Base-by-base conservation (phyloP, 768 basidiomycete species). In the Podaxis carcinomalis region DNA sequence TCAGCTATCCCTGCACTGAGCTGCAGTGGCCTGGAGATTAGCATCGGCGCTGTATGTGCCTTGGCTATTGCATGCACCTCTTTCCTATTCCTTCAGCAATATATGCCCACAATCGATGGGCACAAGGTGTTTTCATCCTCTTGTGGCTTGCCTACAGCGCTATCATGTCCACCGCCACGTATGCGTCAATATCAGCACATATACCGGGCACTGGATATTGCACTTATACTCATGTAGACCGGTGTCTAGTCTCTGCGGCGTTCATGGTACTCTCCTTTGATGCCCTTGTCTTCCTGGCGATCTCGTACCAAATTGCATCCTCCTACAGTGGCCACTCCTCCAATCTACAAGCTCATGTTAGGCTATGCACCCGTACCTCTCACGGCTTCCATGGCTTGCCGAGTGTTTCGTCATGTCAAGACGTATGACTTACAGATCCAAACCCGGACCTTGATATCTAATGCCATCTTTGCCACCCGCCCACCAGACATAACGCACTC, bases 161-260 rank as follows among this genome's bases (percentile, higher is more conserved):
- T 6, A 60, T 63, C 7, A 64, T 69, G n/a, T 4, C 73, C 4
- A 67, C 71, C 0, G 64, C 72, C 4, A 68, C 69, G 7, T 61
- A 71, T 7, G 68, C 67, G 4, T 44, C 13, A 53, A 69, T 23
- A 62, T 61, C 19, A 66, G 61, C 1, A 58, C 32, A 6, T 65
- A 70, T 49, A 65, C 77, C 72, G 3, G 66, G 69, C 2, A 77
- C 77, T 2, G 54, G 64, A 10, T 69, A 74, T 44, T 78, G 77
- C 57, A 63, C 70, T 3, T 64, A 64, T 19, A 66, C 69, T 4
- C 56, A 56, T 14, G 51, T 75, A 11, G 61, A 69, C 42, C 53
- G 46, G 1, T 74, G 67, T 59, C 67, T 68, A 6, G 65, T 67
- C 10, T 69, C 66, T 1, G 65, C 66, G 0, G 59, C 66, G 0